Percentiles rank a stretch among this genome's conserved stretches.
These are phyloP conservation scores for Fusarium nodosum DNA, from an alignment of 2,329 filamentous ascomycete species.

Conservation along the genomic window DNA sequence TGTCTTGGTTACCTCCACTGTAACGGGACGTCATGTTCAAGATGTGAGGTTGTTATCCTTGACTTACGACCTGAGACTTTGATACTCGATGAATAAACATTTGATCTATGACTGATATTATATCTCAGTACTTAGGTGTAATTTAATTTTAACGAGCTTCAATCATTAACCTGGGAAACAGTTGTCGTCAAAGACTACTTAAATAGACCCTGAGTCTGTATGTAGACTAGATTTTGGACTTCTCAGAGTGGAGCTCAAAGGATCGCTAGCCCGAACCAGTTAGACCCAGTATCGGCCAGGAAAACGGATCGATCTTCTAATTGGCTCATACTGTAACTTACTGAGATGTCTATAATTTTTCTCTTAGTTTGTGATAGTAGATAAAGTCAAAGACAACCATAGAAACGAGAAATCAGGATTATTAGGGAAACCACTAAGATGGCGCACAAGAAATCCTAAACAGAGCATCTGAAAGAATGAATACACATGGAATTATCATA, in stretches of 20 bases:
- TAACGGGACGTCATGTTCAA: background rate
- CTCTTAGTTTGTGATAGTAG: background rate
- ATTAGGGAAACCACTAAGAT: too few relatives aligned
- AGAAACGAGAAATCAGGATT: background rate
- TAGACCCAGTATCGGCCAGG: background rate
- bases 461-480: too few relatives aligned
- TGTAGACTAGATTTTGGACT: background rate
- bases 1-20: background rate
- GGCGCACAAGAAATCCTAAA: too few relatives aligned
- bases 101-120: too few relatives aligned
- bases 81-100: rapidly evolving
- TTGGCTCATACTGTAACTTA: background rate
- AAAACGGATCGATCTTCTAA: background rate
- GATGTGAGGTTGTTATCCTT: background rate
- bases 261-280: background rate
- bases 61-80: background rate
- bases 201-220: background rate
- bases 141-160: background rate
- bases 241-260: background rate
- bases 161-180: background rate
- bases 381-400: background rate
- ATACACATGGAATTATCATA: background rate
- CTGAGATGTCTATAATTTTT: background rate
- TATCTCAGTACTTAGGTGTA: background rate
- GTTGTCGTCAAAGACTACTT: background rate